A percentile compares a stretch with the other conserved stretches of the same genome.
phyloP scores from a whole-genome alignment of 371 early-diverging fungal species.

The Apophysomyces sp. region DNA sequence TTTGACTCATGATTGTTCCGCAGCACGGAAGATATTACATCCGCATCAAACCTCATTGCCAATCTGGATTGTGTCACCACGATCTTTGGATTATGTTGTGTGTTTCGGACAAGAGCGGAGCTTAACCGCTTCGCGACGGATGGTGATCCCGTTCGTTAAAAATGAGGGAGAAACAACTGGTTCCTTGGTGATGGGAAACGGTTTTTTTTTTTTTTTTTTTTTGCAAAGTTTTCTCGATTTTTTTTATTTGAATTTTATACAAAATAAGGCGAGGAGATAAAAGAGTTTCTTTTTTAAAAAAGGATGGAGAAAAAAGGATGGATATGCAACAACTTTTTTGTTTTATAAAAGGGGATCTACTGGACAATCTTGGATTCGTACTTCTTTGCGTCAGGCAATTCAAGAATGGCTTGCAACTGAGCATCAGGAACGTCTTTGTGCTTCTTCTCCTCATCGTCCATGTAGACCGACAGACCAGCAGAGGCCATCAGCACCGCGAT shows the following conservation, averaged over 20 bases:
- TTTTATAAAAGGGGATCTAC: neutral
- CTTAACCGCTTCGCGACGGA: too few relatives aligned
- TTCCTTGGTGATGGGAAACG: too few relatives aligned
- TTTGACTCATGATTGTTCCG: too few relatives aligned
- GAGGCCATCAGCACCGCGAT: constrained; percentile 53
- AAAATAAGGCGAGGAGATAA: neutral
- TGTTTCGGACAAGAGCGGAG: too few relatives aligned
- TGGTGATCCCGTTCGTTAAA: too few relatives aligned
- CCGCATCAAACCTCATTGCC: too few relatives aligned
- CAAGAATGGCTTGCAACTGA: constrained; percentile 45
- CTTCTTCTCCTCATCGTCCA: constrained; percentile 37
- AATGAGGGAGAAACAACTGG: too few relatives aligned
- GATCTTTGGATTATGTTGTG: too few relatives aligned
- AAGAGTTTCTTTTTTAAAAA: too few relatives aligned
- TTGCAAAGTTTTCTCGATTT: neutral
- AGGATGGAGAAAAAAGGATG: neutral
- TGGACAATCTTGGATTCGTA: constrained; percentile 8
- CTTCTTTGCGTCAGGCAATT: constrained; percentile 31
- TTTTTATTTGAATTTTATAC: neutral
- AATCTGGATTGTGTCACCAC: too few relatives aligned
- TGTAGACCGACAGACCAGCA: constrained; percentile 47
- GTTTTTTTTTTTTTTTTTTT: neutral
- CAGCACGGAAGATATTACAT: too few relatives aligned
- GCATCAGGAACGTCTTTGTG: constrained; percentile 32
- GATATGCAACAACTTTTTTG: neutral